Percentiles rank a stretch among this genome's conserved stretches.
Evolutionary conservation across 345 rosid genomes (phyloP).

Genomic region (Brassica juncea): DNA sequence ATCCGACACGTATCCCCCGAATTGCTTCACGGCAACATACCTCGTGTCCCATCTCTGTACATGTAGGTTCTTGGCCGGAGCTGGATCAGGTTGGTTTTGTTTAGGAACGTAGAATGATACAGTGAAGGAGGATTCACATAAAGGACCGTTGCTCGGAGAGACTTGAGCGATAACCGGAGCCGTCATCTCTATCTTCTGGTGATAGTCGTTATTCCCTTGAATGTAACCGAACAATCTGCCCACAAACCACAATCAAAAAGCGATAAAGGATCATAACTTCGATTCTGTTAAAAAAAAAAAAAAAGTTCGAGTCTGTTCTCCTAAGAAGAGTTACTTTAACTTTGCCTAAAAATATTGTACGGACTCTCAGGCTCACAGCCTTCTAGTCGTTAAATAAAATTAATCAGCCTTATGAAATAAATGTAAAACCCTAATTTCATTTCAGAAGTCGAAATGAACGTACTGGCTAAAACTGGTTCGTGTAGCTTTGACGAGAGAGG

Average conservation of each 20-base stretch:
- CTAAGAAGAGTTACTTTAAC: neutral
- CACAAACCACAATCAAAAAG: neutral
- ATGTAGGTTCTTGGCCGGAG: neutral
- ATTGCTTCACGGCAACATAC: neutral
- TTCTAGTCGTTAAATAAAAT: too few species aligned
- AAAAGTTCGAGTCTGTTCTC: too few species aligned
- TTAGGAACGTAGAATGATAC: neutral
- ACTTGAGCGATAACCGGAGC: neutral
- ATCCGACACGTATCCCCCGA: neutral
- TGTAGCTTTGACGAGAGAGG: too few species aligned
- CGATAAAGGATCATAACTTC: neutral
- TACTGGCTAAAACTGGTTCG: too few species aligned
- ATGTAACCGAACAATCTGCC: neutral
- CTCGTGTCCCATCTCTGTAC: constrained; percentile 1
- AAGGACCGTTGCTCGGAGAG: neutral
- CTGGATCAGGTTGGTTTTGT: neutral
- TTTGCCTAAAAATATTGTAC: too few species aligned
- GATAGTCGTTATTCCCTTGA: neutral
- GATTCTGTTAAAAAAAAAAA: neutral
- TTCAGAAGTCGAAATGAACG: too few species aligned
- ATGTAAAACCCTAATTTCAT: too few species aligned
- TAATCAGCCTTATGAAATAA: too few species aligned
- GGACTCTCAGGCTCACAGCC: too few species aligned
- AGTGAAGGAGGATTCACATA: neutral
- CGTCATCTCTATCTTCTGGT: constrained; percentile 8